phyloP scores from a whole-genome alignment of 148 eudicot genomes.

The Suaeda aralocaspica region DNA sequence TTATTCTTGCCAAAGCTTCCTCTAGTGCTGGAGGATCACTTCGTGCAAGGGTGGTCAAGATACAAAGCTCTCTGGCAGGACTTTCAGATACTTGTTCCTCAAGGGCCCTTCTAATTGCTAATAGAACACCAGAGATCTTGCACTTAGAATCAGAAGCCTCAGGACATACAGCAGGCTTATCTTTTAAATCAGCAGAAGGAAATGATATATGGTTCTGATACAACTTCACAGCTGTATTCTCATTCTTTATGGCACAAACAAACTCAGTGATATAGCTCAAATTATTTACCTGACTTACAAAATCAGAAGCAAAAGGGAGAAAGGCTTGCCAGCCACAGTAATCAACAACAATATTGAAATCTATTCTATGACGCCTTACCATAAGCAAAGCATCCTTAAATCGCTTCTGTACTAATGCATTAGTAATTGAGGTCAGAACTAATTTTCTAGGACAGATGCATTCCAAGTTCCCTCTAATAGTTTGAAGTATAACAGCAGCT shows the following conservation, averaged over 20 bases:
- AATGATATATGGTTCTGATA: slow-evolving; percentile 56
- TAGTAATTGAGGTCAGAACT: slow-evolving; percentile 70
- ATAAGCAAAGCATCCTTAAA: slow-evolving; percentile 77
- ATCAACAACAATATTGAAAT: slow-evolving; percentile 84
- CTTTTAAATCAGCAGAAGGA: slow-evolving; percentile 35
- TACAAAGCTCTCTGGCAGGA: slow-evolving; percentile 89
- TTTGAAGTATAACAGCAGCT: slow-evolving; percentile 78
- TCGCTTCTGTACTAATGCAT: slow-evolving; percentile 62
- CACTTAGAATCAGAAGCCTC: slow-evolving; percentile 27
- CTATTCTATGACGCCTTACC: slow-evolving; percentile 92
- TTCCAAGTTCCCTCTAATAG: slow-evolving; percentile 87
- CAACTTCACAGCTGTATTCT: slow-evolving; percentile 60
- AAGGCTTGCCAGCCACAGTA: slow-evolving; percentile 81
- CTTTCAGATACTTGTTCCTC: slow-evolving; percentile 69
- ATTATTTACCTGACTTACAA: slow-evolving; percentile 77
- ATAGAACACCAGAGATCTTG: slow-evolving; percentile 63
- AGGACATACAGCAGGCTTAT: slow-evolving; percentile 24
- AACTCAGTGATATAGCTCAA: slow-evolving; percentile 84
- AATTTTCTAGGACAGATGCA: slow-evolving; percentile 85
- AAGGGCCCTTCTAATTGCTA: slow-evolving; percentile 74
- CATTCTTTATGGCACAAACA: slow-evolving; percentile 78
- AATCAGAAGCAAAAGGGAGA: slow-evolving; percentile 62
- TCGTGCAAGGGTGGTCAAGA: slow-evolving; percentile 94
- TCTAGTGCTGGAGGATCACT: slow-evolving; percentile 91
- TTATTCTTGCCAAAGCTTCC: slow-evolving; percentile 83